Evolutionary conservation across 2,329 filamentous ascomycete genomes (phyloP).

Genomic region (Neocatenulostroma microsporum): DNA sequence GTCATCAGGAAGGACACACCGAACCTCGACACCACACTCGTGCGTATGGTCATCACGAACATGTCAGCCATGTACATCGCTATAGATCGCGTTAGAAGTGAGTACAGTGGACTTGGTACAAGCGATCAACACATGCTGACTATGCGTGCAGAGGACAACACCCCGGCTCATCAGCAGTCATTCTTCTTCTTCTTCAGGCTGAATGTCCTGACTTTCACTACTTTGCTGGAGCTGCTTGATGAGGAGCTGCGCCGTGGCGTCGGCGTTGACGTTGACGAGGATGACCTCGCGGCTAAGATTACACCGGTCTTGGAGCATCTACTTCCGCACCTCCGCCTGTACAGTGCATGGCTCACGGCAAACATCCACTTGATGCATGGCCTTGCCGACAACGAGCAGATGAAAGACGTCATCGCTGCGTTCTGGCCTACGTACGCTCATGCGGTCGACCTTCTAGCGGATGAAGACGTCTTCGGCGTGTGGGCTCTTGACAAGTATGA

Average conservation of each 20-base stretch:
- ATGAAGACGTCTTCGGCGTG: constrained; percentile 47
- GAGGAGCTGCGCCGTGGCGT: constrained; percentile 53
- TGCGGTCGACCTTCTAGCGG: constrained; percentile 51
- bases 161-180: constrained; percentile 28
- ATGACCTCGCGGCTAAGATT: constrained; percentile 24
- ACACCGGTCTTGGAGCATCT: constrained; percentile 38
- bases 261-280: constrained; percentile 45
- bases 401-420: constrained; percentile 52
- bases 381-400: constrained; percentile 46
- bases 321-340: constrained; percentile 57
- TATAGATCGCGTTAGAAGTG: constrained; percentile 1
- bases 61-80: constrained; percentile 75
- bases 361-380: constrained; percentile 48
- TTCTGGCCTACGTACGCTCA: constrained; percentile 61
- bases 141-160: constrained; percentile 12
- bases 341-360: constrained; percentile 59
- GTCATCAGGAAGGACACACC: constrained; percentile 59
- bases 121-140: constrained; percentile 1
- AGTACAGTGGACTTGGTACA: not conserved
- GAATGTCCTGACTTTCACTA: constrained; percentile 69
- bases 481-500: constrained; percentile 40
- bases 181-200: constrained; percentile 63
- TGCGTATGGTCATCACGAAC: constrained; percentile 78
- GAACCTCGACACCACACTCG: constrained; percentile 53
- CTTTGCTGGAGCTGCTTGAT: constrained; percentile 61